Evolutionary conservation across 176 grass and related monocot species (phyloP).

Genomic region (Neostapfia colusana): DNA sequence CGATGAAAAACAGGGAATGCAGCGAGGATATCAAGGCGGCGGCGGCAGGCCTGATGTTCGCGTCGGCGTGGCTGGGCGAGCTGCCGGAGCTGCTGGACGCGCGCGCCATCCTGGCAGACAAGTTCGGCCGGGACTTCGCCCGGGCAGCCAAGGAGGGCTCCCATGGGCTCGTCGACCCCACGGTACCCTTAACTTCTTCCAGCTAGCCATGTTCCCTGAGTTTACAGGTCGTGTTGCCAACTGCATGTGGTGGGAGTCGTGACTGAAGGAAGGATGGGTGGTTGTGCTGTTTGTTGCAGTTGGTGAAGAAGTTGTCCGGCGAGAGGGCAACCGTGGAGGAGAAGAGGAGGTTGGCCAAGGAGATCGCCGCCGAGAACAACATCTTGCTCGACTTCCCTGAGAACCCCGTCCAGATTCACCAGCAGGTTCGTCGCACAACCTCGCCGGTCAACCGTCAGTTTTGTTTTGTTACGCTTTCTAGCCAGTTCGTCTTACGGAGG

Average conservation of each 20-base stretch:
- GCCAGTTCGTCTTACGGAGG: background rate
- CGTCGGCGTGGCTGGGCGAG: conserved; percentile 49
- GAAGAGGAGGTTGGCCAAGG: conserved; percentile 46
- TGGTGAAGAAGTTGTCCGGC: conserved; percentile 47
- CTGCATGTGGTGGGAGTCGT: conserved; percentile 10
- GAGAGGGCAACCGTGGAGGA: conserved; percentile 40
- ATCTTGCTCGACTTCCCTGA: conserved; percentile 49
- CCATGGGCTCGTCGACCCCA: conserved; percentile 38
- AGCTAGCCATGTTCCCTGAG: background rate
- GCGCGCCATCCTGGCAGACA: conserved; percentile 50
- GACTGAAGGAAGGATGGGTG: background rate
- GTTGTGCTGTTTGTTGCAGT: conserved; percentile 42
- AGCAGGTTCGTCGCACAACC: conserved; percentile 4
- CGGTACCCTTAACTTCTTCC: conserved; percentile 34
- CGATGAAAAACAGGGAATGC: conserved; percentile 46
- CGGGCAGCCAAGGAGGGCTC: conserved; percentile 42
- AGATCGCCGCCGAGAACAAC: conserved; percentile 48
- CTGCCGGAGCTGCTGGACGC: conserved; percentile 59
- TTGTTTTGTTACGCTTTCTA: background rate
- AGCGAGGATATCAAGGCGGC: conserved; percentile 48
- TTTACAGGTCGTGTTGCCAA: conserved; percentile 31
- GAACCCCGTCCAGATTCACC: background rate
- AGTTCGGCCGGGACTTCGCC: conserved; percentile 55
- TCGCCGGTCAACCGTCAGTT: background rate
- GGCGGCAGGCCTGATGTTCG: conserved; percentile 50